Evolutionary conservation across 768 basidiomycete species (phyloP).

Genomic region (Suillus subalutaceus): DNA sequence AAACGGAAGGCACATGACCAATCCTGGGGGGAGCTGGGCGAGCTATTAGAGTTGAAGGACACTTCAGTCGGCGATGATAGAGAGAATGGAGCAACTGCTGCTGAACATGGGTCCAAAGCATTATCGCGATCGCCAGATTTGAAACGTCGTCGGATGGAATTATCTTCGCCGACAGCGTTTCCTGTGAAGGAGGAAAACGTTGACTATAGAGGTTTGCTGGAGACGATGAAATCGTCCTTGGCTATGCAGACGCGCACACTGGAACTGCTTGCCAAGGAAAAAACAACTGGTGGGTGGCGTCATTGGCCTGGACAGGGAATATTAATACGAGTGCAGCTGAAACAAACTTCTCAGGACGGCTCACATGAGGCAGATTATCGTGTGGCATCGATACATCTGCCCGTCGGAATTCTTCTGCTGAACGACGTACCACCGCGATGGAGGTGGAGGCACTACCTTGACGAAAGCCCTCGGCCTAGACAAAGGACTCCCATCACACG

Average conservation of each 20-base stretch:
- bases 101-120: neutral
- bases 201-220: constrained; percentile 39
- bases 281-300: constrained; percentile 44
- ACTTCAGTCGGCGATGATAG: neutral
- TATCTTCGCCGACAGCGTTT: constrained; percentile 16
- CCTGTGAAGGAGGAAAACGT: constrained; percentile 22
- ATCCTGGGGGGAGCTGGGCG: neutral
- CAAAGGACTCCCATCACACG: neutral
- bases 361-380: constrained; percentile 20
- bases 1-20: constrained; percentile 6
- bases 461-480: too few relatives aligned
- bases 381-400: constrained; percentile 13
- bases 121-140: constrained; percentile 15
- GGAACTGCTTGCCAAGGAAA: constrained; percentile 45
- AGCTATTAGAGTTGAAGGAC: neutral
- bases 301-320: neutral
- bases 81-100: neutral
- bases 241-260: constrained; percentile 50
- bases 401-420: constrained; percentile 18
- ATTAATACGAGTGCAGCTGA: constrained; percentile 15
- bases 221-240: constrained; percentile 51
- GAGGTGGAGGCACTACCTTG: neutral
- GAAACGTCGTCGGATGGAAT: constrained; percentile 15
- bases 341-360: constrained; percentile 18
- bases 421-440: neutral